phyloP scores from a whole-genome alignment of 345 rosid species.

The Eucalyptus cloeziana region DNA sequence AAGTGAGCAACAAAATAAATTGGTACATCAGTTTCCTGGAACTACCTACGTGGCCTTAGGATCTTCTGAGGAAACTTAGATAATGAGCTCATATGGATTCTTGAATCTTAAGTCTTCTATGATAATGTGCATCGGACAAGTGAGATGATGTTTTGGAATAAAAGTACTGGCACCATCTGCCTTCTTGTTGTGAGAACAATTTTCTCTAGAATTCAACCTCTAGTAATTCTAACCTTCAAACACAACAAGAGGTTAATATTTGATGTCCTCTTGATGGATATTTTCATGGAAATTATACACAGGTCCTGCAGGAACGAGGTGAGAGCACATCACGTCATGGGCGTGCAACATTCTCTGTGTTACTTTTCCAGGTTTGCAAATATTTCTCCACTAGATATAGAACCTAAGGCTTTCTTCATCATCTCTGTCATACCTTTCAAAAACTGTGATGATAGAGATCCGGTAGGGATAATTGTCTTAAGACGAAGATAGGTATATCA shows the following conservation, averaged over 20 bases:
- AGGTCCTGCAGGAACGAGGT: constrained; percentile 98
- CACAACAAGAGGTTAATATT: neutral
- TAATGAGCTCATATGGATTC: neutral
- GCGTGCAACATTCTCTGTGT: constrained; percentile 95
- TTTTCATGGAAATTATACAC: constrained; percentile 3
- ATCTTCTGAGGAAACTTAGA: neutral
- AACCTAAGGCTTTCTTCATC: neutral
- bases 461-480: neutral
- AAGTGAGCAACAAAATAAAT: neutral
- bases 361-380: constrained; percentile 78
- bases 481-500: neutral
- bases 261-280: neutral
- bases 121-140: neutral
- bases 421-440: neutral
- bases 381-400: neutral
- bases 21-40: neutral
- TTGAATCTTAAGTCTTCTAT: neutral
- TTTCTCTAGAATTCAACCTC: neutral
- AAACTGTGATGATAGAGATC: neutral
- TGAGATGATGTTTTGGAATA: neutral
- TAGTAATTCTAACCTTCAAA: neutral
- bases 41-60: neutral
- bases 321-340: constrained; percentile 99
- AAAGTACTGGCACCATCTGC: neutral
- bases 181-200: neutral